Conservation (phyloP, 768 basidiomycete species). For the Termitomyces sp. region DNA sequence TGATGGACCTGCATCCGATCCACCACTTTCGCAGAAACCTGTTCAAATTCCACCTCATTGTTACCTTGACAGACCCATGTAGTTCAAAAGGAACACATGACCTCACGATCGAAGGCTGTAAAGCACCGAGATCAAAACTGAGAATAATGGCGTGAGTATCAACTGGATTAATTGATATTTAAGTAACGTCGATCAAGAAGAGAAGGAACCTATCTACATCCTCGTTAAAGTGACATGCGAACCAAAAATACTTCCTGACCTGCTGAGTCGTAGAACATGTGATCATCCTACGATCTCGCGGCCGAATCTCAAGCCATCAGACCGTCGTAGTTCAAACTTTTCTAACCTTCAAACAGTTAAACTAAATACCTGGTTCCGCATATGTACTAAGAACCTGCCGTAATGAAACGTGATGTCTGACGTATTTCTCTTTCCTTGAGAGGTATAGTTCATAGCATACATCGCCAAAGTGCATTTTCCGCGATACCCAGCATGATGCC, state of each 20-base stretch:
- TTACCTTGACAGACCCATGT: neutral
- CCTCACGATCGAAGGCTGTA: neutral
- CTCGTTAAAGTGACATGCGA: neutral
- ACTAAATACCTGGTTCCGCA: neutral
- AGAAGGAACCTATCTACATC: neutral
- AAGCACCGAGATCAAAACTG: neutral
- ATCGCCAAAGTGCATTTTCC: neutral
- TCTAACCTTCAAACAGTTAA: neutral
- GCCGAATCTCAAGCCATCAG: neutral
- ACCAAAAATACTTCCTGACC: neutral
- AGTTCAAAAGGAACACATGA: neutral
- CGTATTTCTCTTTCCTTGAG: no score
- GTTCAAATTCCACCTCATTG: neutral
- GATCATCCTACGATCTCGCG: constrained; percentile 2
- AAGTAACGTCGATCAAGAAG: constrained; percentile 3
- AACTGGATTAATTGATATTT: neutral
- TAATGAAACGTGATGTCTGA: neutral
- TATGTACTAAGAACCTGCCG: neutral
- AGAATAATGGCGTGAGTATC: neutral
- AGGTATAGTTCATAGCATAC: neutral
- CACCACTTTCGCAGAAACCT: neutral
- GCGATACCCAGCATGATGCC: neutral
- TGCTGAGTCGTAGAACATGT: neutral
- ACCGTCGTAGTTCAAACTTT: neutral
- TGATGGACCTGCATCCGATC: no score